These are phyloP conservation scores for Calocera viscosa DNA, from an alignment of 768 basidiomycete genomes.

Conservation along the genomic window DNA sequence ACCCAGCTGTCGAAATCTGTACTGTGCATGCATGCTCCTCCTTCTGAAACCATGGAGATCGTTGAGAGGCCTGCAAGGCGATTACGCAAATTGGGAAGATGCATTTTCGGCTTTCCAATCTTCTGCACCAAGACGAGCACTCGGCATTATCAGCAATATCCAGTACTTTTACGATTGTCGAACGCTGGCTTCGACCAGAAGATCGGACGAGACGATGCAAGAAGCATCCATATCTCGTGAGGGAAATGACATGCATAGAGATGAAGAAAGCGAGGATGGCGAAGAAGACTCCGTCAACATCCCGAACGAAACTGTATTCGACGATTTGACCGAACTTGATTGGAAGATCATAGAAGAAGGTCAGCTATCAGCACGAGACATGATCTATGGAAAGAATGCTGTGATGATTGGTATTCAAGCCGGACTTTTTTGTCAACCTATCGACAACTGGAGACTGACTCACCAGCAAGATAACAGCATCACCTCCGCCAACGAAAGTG, in stretches of 20 bases:
- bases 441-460: neutral
- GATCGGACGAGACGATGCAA: too few relatives aligned
- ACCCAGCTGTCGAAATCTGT: neutral
- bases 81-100: neutral
- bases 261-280: neutral
- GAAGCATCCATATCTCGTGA: too few relatives aligned
- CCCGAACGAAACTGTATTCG: neutral
- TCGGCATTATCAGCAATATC: neutral
- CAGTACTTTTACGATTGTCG: constrained; percentile 2
- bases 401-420: neutral
- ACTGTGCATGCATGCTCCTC: neutral
- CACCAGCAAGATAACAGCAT: neutral
- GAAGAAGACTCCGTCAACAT: neutral
- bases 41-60: neutral
- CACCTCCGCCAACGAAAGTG: neutral
- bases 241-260: too few relatives aligned
- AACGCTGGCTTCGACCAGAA: too few relatives aligned
- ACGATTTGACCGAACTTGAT: neutral
- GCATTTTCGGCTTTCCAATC: neutral
- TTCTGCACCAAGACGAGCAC: neutral
- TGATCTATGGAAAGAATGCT: neutral
- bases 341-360: neutral
- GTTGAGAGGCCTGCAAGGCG: neutral
- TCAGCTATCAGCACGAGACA: neutral
- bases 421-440: neutral